Base-by-base conservation (phyloP, 129 eudicot species). In the Smallanthus sonchifolius region DNA sequence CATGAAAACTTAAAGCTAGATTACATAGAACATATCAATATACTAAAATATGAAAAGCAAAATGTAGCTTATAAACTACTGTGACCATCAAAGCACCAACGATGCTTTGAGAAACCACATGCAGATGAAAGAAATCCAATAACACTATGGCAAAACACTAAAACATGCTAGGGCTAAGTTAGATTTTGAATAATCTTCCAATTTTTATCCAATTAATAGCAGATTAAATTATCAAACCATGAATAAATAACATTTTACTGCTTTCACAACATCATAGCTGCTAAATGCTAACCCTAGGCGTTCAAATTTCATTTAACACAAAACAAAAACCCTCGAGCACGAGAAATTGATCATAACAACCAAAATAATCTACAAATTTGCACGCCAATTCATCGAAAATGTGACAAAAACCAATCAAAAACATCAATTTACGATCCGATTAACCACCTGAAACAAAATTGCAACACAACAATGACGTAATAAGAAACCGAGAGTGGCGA, bases 281-380 rank as follows among this genome's bases (percentile, higher is more conserved):
- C 38, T 13, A 6, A 59, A 59, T 30, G 39, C 65, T 10, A 3
- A 65, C 54, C n/a, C 70, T 64, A 17, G 32, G 13, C 34, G 17
- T 37, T 65, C 7, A 65, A 24, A 65, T 15, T 28, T 16, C 19
- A 24, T 44, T 28, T 17, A 32, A 9, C 44, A 71, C 69, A 65
- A 74, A 42, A 52, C 59, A 19, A 75, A 75, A 65, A 49, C 54
- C 74, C 56, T 65, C 13, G 57, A 49, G 66, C 80, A 49, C 37
- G 39, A 20, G 14, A 75, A 49, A 10, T 20, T 20, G 5, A 75
- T 20, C 13, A 69, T 54, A 42, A 57, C 56, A 45, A 34, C 30
- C 19, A 51, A 10, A 57, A 32, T 10, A 35, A 37, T 40, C 51
- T 2, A 34, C 74, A 79, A 24, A 24, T 30, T 17, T 3, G 51